phyloP scores from a whole-genome alignment of 805 yeast species.

The Candida pseudoglaebosa region DNA sequence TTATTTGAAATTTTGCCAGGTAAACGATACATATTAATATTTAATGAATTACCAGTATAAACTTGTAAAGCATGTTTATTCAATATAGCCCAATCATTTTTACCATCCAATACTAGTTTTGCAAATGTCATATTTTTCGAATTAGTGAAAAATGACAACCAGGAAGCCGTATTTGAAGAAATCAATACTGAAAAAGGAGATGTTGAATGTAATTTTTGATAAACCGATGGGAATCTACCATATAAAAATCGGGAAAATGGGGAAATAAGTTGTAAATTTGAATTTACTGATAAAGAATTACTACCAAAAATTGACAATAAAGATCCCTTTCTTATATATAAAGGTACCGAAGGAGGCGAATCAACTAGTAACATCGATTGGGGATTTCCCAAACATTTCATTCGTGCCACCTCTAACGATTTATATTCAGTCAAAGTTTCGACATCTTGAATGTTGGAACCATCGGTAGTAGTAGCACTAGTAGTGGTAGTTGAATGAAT shows the following conservation, averaged over 20 bases:
- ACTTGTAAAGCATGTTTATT: constrained; percentile 45
- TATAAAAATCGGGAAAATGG: constrained; percentile 41
- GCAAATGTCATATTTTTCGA: constrained; percentile 37
- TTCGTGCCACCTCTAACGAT: constrained; percentile 22
- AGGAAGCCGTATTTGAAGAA: constrained; percentile 28
- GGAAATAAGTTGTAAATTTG: constrained; percentile 25
- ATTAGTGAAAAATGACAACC: constrained; percentile 11
- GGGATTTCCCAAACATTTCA: constrained; percentile 14
- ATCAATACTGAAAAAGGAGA: constrained; percentile 43
- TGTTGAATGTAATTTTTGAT: constrained; percentile 47
- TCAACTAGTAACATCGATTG: constrained; percentile 43
- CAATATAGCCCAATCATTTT: constrained; percentile 59
- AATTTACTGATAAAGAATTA: constrained; percentile 13
- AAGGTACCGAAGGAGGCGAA: constrained; percentile 58
- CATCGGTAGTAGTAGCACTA: constrained; percentile 7
- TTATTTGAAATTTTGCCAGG: constrained; percentile 39
- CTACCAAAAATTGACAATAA: constrained; percentile 45
- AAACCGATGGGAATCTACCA: constrained; percentile 44
- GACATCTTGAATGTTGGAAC: constrained; percentile 10
- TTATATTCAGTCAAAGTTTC: constrained; percentile 14
- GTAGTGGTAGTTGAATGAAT: not conserved
- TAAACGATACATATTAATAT: constrained; percentile 29
- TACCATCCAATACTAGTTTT: constrained; percentile 50
- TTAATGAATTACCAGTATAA: constrained; percentile 50
- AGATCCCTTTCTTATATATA: constrained; percentile 45